phyloP scores from a whole-genome alignment of 208 protist species.

The Leishmania tarentolae region DNA sequence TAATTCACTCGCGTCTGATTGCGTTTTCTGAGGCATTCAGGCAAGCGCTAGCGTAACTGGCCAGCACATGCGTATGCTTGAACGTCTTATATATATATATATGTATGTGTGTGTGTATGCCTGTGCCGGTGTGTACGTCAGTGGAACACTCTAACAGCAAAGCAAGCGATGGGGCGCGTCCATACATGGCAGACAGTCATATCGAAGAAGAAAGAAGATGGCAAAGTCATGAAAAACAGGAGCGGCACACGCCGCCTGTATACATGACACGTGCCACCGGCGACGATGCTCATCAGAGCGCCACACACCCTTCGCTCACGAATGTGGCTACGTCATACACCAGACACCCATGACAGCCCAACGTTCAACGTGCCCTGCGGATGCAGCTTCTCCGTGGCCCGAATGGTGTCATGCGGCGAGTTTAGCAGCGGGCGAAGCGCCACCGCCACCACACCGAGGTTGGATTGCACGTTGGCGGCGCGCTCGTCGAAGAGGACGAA shows the following conservation, averaged over 20 bases:
- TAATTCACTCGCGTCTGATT: not conserved
- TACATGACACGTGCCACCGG: not conserved
- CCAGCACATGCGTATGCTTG: not conserved
- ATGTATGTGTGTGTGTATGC: not conserved
- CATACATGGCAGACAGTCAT: not conserved
- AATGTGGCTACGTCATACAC: slow-evolving; percentile 9
- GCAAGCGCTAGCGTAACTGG: not conserved
- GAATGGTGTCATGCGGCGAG: slow-evolving; percentile 65
- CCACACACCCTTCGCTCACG: not conserved
- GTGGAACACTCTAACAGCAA: not conserved
- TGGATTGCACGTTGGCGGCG: slow-evolving; percentile 60
- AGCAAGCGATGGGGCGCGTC: not conserved
- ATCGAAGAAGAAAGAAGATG: not conserved
- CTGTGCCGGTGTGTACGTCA: not conserved
- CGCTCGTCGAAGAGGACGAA: slow-evolving; percentile 87
- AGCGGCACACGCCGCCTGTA: not conserved
- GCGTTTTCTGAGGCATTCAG: not conserved
- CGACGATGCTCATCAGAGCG: not conserved
- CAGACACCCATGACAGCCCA: slow-evolving; percentile 76
- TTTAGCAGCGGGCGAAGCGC: slow-evolving; percentile 64
- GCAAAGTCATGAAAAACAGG: not conserved
- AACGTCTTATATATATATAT: slow-evolving; percentile 14
- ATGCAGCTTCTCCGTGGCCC: slow-evolving; percentile 56
- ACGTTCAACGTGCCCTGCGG: slow-evolving; percentile 71
- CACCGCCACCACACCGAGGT: slow-evolving; percentile 74